Conservation (phyloP, 352 stramenopile species). For the Phytopythium oedochilum region DNA sequence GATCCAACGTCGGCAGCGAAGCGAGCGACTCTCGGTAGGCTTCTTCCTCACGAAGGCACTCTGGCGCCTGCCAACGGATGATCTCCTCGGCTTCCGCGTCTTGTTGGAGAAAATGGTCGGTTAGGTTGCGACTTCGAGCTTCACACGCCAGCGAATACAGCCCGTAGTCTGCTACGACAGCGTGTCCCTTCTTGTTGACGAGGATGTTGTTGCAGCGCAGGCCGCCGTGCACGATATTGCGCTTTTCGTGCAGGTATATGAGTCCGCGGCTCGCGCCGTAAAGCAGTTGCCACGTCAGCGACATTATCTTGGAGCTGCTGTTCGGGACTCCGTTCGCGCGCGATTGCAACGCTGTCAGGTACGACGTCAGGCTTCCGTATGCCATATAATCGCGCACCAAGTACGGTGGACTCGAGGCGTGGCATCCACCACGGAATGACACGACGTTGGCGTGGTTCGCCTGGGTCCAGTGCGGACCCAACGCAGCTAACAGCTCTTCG, state of each 20-base stretch:
- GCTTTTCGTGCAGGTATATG: slow-evolving; percentile 57
- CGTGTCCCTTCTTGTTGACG: slow-evolving; percentile 61
- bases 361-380: slow-evolving; percentile 44
- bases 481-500: slow-evolving; percentile 47
- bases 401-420: slow-evolving; percentile 38
- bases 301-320: slow-evolving; percentile 27
- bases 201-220: slow-evolving; percentile 66
- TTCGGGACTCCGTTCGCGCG: slow-evolving; percentile 26
- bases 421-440: slow-evolving; percentile 50
- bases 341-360: slow-evolving; percentile 38
- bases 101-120: slow-evolving; percentile 20
- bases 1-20: slow-evolving; percentile 13
- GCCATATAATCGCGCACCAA: slow-evolving; percentile 59
- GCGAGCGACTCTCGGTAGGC: slow-evolving; percentile 23
- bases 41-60: slow-evolving; percentile 40
- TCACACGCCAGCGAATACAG: slow-evolving; percentile 35
- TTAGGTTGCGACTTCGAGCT: slow-evolving; percentile 30
- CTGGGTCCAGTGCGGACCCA: slow-evolving; percentile 35
- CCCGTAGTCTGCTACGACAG: slow-evolving; percentile 55
- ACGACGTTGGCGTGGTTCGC: slow-evolving; percentile 60
- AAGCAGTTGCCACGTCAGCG: slow-evolving; percentile 45
- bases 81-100: slow-evolving; percentile 40
- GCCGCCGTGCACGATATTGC: slow-evolving; percentile 45
- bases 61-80: slow-evolving; percentile 62
- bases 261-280: slow-evolving; percentile 56